phyloP scores from a whole-genome alignment of 2,329 filamentous ascomycete species.

The Monosporascus sp. region DNA sequence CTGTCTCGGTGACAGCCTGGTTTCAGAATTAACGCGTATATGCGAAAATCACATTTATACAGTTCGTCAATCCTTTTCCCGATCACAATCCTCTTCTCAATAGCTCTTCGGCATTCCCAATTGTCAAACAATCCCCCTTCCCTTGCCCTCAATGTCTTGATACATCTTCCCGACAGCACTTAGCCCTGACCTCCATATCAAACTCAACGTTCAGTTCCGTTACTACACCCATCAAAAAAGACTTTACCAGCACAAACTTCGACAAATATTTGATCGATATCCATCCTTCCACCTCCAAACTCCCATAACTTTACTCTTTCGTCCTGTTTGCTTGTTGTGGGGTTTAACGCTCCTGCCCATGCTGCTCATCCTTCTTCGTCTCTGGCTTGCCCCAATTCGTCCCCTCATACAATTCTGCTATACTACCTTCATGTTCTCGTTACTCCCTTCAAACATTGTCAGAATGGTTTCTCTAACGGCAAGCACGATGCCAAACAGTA shows the following conservation, averaged over 20 bases:
- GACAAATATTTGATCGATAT: neutral
- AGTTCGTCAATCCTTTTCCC: conserved; percentile 31
- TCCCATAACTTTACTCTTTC: conserved; percentile 12
- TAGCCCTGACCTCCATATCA: neutral
- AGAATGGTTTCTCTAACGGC: conserved; percentile 52
- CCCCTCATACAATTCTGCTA: conserved; percentile 17
- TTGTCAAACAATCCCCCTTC: conserved; percentile 4
- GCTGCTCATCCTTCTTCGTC: conserved; percentile 17
- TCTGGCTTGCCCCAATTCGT: conserved; percentile 24
- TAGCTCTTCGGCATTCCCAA: conserved; percentile 10
- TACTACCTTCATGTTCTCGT: conserved; percentile 15
- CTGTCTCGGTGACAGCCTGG: neutral
- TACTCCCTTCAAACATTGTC: conserved; percentile 23
- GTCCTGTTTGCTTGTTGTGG: conserved; percentile 27
- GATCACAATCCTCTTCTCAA: conserved; percentile 16
- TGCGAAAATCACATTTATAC: conserved; percentile 8
- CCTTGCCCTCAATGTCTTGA: conserved; percentile 1
- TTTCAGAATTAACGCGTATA: neutral
- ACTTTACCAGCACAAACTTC: neutral
- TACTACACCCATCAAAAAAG: neutral
- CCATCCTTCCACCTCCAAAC: conserved; percentile 9
- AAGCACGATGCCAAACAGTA: conserved; percentile 48
- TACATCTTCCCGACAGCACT: neutral
- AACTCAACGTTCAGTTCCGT: neutral
- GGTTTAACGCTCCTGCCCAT: conserved; percentile 23